phyloP scores from a whole-genome alignment of 2,329 filamentous ascomycete genomes.

The Arthroderma uncinatum region DNA sequence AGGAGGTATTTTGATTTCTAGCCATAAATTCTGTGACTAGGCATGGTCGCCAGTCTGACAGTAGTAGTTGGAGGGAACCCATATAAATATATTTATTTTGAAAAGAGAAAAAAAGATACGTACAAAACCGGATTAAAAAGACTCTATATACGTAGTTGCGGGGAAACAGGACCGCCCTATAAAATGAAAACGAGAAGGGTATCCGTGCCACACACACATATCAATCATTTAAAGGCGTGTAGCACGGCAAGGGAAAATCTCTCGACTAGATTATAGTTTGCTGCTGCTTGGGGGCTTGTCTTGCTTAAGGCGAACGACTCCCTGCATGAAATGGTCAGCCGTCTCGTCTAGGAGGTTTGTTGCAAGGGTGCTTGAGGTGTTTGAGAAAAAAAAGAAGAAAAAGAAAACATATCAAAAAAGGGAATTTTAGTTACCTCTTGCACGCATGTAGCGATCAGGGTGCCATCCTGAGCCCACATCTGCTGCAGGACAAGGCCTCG shows the following conservation, averaged over 20 bases:
- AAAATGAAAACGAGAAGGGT: background rate
- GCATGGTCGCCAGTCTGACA: background rate
- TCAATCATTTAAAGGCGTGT: slow-evolving; percentile 1
- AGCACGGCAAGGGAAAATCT: slow-evolving; percentile 1
- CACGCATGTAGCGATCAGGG: slow-evolving; percentile 40
- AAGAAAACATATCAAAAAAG: background rate
- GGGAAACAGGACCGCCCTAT: background rate
- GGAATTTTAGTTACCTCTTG: slow-evolving; percentile 36
- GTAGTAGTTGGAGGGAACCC: background rate
- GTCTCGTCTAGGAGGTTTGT: background rate
- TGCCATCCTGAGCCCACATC: slow-evolving; percentile 40
- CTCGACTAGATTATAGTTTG: slow-evolving; percentile 13
- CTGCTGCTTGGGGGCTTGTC: slow-evolving; percentile 21
- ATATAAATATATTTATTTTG: background rate
- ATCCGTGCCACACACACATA: background rate
- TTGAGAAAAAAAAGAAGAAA: slow-evolving; percentile 6
- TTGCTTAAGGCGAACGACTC: slow-evolving; percentile 38
- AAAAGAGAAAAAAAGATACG: background rate
- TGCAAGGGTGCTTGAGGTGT: background rate
- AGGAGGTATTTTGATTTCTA: slow-evolving; percentile 1
- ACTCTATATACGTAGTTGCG: slow-evolving; percentile 2
- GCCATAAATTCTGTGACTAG: background rate
- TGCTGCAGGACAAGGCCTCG: slow-evolving; percentile 39
- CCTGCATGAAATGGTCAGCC: slow-evolving; percentile 20
- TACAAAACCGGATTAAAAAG: background rate